Conservation (phyloP, 805 yeast species). For the Wickerhamiella azyma region DNA sequence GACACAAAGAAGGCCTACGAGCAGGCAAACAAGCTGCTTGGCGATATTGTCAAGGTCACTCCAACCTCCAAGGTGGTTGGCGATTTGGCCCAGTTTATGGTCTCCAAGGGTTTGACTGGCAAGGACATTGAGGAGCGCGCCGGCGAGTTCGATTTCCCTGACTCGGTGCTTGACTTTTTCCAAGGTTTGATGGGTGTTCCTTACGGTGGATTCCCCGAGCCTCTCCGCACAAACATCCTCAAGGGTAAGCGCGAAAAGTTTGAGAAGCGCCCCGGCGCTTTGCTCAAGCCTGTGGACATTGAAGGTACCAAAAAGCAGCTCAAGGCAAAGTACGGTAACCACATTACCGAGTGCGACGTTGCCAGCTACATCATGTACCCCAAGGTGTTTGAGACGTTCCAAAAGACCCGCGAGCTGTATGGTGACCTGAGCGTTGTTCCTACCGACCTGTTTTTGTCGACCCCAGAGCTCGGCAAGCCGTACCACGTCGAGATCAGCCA, state of each 20-base stretch:
- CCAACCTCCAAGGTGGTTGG: constrained; percentile 99
- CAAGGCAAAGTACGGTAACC: constrained; percentile 51
- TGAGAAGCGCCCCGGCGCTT: constrained; percentile 82
- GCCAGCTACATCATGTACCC: constrained; percentile 98
- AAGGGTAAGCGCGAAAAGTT: constrained; percentile 87
- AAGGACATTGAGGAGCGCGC: constrained; percentile 86
- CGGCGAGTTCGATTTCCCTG: constrained; percentile 90
- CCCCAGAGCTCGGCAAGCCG: constrained; percentile 80
- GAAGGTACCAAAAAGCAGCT: constrained; percentile 59
- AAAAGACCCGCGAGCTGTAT: constrained; percentile 55
- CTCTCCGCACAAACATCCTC: constrained; percentile 81
- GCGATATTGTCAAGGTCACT: constrained; percentile 96
- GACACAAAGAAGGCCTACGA: constrained; percentile 91
- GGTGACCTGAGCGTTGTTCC: constrained; percentile 94
- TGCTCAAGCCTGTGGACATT: constrained; percentile 73
- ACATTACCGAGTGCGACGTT: constrained; percentile 68
- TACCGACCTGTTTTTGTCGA: constrained; percentile 77
- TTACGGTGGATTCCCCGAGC: constrained; percentile 99
- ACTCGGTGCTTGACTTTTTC: constrained; percentile 93
- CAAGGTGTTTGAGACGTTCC: constrained; percentile 84
- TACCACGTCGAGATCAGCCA: constrained; percentile 78
- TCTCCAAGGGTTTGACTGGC: constrained; percentile 72
- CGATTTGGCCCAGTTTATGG: constrained; percentile 99
- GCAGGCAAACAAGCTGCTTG: constrained; percentile 79
- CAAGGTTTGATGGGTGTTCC: constrained; percentile 99